Conservation (phyloP, 2,329 filamentous ascomycete species). For the Paracamarosporium sp. region DNA sequence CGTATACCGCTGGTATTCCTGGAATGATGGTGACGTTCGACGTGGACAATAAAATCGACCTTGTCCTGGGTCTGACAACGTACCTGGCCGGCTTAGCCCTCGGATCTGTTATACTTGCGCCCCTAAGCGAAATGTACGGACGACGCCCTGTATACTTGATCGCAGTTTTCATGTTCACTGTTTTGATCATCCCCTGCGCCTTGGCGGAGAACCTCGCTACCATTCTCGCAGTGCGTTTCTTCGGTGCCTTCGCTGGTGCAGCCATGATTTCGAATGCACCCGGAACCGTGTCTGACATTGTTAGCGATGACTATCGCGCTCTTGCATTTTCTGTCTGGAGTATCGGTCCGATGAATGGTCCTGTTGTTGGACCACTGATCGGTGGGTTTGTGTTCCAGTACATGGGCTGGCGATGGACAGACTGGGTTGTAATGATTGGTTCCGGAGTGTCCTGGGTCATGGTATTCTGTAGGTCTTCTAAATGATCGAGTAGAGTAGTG, state of each 20-base stretch:
- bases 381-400: conserved; percentile 82
- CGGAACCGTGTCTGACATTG: conserved; percentile 82
- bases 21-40: conserved; percentile 73
- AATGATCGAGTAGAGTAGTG: conserved; percentile 71
- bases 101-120: conserved; percentile 76
- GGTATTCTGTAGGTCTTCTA: conserved; percentile 48
- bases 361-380: conserved; percentile 68
- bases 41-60: conserved; percentile 63
- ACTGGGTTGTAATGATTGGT: conserved; percentile 72
- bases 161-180: conserved; percentile 67
- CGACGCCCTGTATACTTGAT: conserved; percentile 71
- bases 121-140: conserved; percentile 74
- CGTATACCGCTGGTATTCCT: conserved; percentile 75
- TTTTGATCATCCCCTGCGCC: conserved; percentile 76
- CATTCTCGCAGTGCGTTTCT: conserved; percentile 76
- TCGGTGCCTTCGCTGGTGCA: conserved; percentile 75
- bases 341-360: conserved; percentile 82
- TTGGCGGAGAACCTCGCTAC: conserved; percentile 71
- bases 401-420: conserved; percentile 87
- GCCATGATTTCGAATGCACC: conserved; percentile 85
- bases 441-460: conserved; percentile 67
- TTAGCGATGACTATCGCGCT: conserved; percentile 79
- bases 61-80: conserved; percentile 77
- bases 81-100: conserved; percentile 78
- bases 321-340: conserved; percentile 84